Conservation (phyloP, 2,329 filamentous ascomycete genomes). For the Fusarium austroafricanum region DNA sequence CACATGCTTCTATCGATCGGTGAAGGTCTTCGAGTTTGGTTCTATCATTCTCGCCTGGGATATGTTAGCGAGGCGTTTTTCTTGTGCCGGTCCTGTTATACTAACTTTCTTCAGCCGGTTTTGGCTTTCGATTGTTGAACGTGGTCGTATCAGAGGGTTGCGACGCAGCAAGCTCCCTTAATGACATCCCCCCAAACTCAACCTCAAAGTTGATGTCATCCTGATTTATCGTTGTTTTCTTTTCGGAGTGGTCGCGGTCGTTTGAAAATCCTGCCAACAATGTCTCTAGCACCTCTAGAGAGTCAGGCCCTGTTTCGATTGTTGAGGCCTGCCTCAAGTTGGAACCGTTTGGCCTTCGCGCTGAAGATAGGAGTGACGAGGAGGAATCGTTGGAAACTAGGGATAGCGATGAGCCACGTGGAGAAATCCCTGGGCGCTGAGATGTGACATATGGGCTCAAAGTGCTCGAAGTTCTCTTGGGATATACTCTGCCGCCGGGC, state of each 20-base stretch:
- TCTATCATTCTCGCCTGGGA: slow-evolving; percentile 79
- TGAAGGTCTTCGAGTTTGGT: slow-evolving; percentile 91
- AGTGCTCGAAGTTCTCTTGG: slow-evolving; percentile 73
- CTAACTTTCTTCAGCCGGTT: slow-evolving; percentile 80
- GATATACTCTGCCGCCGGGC: slow-evolving; percentile 73
- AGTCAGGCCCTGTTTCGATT: slow-evolving; percentile 70
- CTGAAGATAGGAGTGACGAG: slow-evolving; percentile 74
- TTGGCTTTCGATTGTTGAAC: slow-evolving; percentile 59
- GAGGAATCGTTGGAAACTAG: slow-evolving; percentile 82
- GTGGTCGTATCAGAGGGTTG: slow-evolving; percentile 36
- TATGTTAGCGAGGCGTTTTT: not conserved
- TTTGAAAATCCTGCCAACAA: slow-evolving; percentile 53
- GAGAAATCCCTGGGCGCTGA: slow-evolving; percentile 73
- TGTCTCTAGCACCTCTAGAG: slow-evolving; percentile 73
- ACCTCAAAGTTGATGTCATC: slow-evolving; percentile 73
- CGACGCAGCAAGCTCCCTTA: slow-evolving; percentile 74
- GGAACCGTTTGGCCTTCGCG: slow-evolving; percentile 75
- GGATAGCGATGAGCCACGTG: slow-evolving; percentile 82
- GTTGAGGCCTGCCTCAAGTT: slow-evolving; percentile 70
- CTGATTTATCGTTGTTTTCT: slow-evolving; percentile 52
- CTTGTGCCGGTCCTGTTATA: not conserved
- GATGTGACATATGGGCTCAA: slow-evolving; percentile 76
- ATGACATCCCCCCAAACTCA: slow-evolving; percentile 81
- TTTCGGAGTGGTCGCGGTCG: slow-evolving; percentile 15
- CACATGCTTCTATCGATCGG: slow-evolving; percentile 87